These are phyloP conservation scores for Ogataea henricii DNA, from an alignment of 805 yeast species.

Conservation along the genomic window DNA sequence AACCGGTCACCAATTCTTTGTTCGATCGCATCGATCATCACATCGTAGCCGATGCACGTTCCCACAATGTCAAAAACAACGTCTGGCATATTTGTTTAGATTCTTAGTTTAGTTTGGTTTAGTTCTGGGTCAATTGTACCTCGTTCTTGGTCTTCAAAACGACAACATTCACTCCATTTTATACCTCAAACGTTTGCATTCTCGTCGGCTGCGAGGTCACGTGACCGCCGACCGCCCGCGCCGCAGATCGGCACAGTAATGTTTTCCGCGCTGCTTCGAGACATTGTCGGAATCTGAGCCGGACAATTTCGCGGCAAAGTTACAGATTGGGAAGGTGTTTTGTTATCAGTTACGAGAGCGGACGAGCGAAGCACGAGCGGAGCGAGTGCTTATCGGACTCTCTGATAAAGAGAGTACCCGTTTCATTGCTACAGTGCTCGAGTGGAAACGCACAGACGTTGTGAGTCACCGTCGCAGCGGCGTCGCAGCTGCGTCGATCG, in stretches of 20 bases:
- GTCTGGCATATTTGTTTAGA: slow-evolving; percentile 23
- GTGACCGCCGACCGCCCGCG: neutral
- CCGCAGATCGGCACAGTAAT: neutral
- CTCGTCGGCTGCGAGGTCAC: neutral
- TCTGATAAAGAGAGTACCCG: neutral
- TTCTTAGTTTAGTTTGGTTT: neutral
- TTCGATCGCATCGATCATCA: slow-evolving; percentile 26
- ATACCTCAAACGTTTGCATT: neutral
- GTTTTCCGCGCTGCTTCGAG: neutral
- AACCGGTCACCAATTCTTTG: slow-evolving; percentile 23
- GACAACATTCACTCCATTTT: neutral
- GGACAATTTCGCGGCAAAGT: no score
- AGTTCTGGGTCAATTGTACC: neutral
- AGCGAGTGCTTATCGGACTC: neutral
- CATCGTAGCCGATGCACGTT: slow-evolving; percentile 30
- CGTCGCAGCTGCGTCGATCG: no score
- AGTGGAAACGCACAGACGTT: no score
- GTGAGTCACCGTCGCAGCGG: no score
- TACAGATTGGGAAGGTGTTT: no score
- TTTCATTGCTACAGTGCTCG: slow-evolving; percentile 4
- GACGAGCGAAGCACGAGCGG: neutral
- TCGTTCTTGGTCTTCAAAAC: no score
- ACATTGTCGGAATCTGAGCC: neutral
- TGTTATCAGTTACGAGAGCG: no score
- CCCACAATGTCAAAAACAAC: slow-evolving; percentile 33